Evolutionary conservation across 345 rosid species (phyloP).

Genomic region (Aquilaria yunnanensis): DNA sequence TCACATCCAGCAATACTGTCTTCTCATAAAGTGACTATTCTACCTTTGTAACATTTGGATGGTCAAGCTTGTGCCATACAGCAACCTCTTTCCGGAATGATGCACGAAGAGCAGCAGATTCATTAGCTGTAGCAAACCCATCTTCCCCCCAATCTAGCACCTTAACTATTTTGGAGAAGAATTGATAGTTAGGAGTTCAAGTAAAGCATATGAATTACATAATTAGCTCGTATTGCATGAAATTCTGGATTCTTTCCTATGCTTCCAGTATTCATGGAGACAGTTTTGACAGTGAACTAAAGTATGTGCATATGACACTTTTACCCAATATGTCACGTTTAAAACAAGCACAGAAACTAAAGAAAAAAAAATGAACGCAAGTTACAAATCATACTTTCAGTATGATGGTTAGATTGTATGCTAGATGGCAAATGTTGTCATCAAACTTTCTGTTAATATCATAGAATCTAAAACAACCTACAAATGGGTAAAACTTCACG

Average conservation of each 20-base stretch:
- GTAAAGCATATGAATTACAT: background rate
- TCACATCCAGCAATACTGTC: background rate
- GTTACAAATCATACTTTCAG: too few species aligned
- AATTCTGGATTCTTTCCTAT: background rate
- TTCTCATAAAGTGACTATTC: background rate
- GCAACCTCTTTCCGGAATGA: conserved; percentile 85
- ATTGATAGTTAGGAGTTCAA: conserved; percentile 5
- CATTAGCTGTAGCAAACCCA: conserved; percentile 50
- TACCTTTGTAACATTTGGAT: conserved; percentile 79
- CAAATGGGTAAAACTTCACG: too few species aligned
- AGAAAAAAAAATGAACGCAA: too few species aligned
- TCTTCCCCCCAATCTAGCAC: conserved; percentile 85
- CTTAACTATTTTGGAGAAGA: conserved; percentile 39
- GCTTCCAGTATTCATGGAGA: background rate
- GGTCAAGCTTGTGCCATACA: conserved; percentile 89
- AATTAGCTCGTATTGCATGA: background rate
- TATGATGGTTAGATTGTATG: too few species aligned
- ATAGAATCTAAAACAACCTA: too few species aligned
- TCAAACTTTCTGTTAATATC: too few species aligned
- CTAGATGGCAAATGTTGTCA: too few species aligned
- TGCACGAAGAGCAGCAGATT: conserved; percentile 50
- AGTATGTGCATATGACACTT: too few species aligned
- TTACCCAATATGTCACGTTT: too few species aligned
- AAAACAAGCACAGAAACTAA: too few species aligned
- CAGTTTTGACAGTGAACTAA: background rate